Percentiles rank a stretch among this genome's conserved stretches.
phyloP scores from a whole-genome alignment of 805 yeast species.

The Kodamaea nitidulidarum region DNA sequence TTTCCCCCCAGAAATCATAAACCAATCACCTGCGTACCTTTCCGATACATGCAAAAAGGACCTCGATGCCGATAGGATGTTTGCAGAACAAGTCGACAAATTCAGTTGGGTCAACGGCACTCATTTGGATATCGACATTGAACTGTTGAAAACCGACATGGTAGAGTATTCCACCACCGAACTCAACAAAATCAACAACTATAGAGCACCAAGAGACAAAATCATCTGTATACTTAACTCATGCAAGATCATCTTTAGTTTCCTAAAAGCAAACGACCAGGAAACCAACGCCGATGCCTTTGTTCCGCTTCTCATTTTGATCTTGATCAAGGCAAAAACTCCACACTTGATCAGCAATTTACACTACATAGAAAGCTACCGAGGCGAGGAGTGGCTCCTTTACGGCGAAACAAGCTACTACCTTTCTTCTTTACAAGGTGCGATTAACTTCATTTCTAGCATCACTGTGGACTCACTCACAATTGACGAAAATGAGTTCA shows the following conservation, averaged over 20 bases:
- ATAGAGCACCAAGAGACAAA: conserved; percentile 92
- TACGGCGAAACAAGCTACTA: conserved; percentile 90
- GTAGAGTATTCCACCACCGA: conserved; percentile 65
- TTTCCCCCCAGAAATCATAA: conserved; percentile 71
- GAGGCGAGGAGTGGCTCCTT: conserved; percentile 66
- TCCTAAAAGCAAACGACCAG: conserved; percentile 65
- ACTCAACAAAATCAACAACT: conserved; percentile 70
- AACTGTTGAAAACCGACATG: conserved; percentile 25
- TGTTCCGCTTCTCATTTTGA: conserved; percentile 81
- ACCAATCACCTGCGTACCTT: conserved; percentile 15
- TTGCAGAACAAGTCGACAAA: conserved; percentile 51
- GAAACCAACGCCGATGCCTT: conserved; percentile 89
- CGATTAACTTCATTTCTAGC: conserved; percentile 71
- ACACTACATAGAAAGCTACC: conserved; percentile 78
- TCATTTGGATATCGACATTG: conserved; percentile 70
- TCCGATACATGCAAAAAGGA: conserved; percentile 54
- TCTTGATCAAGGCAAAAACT: conserved; percentile 67
- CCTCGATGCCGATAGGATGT: conserved; percentile 51
- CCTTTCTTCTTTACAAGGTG: conserved; percentile 85
- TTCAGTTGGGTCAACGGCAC: conserved; percentile 69
- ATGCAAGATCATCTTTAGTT: conserved; percentile 88
- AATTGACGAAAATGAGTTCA: conserved; percentile 55
- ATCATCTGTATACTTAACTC: conserved; percentile 86
- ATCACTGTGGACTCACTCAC: conserved; percentile 57
- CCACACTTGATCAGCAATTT: conserved; percentile 69